Evolutionary conservation across 2,329 filamentous ascomycete species (phyloP).

Genomic region (Penicillium griseofulvum): DNA sequence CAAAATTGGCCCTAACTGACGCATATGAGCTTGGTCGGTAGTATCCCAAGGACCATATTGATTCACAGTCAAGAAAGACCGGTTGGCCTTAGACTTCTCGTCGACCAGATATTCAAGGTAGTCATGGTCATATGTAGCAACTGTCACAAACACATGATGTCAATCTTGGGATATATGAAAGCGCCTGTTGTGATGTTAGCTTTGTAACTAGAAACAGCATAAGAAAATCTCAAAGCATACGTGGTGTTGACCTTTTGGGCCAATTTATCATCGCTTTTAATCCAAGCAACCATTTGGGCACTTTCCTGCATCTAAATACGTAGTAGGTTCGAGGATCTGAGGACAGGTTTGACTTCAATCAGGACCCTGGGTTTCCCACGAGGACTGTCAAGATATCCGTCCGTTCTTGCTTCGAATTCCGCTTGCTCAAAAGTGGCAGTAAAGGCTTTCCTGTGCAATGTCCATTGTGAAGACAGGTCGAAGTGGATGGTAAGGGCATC

Average conservation of each 20-base stretch:
- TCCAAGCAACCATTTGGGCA: neutral
- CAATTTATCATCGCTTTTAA: neutral
- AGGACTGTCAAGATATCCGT: neutral
- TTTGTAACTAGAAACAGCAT: neutral
- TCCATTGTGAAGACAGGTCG: neutral
- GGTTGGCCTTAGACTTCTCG: neutral
- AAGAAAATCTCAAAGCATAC: neutral
- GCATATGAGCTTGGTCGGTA: rapidly evolving
- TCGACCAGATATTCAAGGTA: neutral
- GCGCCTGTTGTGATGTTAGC: neutral
- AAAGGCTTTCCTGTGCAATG: neutral
- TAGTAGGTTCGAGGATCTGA: rapidly evolving
- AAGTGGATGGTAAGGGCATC: neutral
- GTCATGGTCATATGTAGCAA: neutral
- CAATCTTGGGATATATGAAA: neutral
- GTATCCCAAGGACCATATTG: neutral
- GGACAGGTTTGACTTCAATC: neutral
- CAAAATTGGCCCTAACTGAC: neutral
- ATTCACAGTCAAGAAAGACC: neutral
- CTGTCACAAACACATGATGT: neutral
- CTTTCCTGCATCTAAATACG: neutral
- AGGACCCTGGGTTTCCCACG: neutral
- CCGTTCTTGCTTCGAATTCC: neutral
- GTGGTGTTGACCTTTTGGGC: neutral
- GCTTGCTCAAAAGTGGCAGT: neutral